Conservation (phyloP, 2,329 filamentous ascomycete species). For the Scortechinia acanthostroma region DNA sequence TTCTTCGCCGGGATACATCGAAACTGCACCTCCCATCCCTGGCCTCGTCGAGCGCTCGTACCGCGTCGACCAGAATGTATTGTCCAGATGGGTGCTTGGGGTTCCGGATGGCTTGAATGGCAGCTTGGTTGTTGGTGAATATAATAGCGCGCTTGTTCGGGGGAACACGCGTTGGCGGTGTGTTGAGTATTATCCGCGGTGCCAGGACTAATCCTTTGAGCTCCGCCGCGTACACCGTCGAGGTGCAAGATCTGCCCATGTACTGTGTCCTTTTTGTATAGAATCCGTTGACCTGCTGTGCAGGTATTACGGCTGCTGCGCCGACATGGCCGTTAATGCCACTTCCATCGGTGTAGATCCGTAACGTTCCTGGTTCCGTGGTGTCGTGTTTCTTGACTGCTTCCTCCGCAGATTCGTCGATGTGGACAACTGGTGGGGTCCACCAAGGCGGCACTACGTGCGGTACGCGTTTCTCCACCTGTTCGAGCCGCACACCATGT, state of each 20-base stretch:
- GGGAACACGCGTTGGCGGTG: too few species aligned
- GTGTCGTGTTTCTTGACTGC: not conserved
- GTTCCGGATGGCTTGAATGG: conserved; percentile 7
- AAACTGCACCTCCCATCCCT: conserved; percentile 5
- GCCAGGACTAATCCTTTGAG: conserved; percentile 8
- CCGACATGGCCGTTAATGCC: conserved; percentile 5
- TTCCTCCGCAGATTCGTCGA: not conserved
- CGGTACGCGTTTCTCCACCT: too few species aligned
- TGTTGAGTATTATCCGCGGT: not conserved
- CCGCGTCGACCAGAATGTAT: conserved; percentile 2
- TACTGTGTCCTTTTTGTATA: conserved; percentile 8
- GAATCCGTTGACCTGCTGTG: not conserved
- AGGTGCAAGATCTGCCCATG: too few species aligned
- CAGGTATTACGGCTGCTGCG: conserved; percentile 3
- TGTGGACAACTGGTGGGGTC: not conserved
- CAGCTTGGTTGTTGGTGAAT: conserved; percentile 11
- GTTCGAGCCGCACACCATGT: too few species aligned
- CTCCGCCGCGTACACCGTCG: conserved; percentile 10
- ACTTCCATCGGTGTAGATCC: conserved; percentile 6
- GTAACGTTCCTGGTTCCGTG: not conserved
- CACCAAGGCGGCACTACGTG: not conserved
- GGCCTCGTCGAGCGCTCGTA: not conserved
- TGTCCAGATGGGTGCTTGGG: conserved; percentile 6
- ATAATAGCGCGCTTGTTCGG: conserved; percentile 5
- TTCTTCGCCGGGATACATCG: conserved; percentile 7